Conservation (phyloP, 2,329 filamentous ascomycete genomes). For the Pseudogymnoascus sp. region DNA sequence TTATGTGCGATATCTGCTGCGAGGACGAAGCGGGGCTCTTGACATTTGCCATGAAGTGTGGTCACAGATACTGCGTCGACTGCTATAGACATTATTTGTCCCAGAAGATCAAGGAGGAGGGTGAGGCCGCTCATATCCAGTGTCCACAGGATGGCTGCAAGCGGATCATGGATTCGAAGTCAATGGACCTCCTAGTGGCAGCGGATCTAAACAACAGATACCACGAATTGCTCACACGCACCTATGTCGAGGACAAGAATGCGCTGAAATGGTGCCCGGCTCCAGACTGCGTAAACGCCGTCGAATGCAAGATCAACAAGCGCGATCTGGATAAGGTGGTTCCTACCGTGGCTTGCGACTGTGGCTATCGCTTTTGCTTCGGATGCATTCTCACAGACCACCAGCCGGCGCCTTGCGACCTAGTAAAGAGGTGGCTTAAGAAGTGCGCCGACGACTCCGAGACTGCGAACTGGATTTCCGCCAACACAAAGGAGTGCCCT, state of each 20-base stretch:
- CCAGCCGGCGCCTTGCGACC: conserved; percentile 80
- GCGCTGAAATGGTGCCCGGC: conserved; percentile 96
- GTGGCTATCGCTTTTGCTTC: conserved; percentile 87
- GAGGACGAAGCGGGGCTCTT: conserved; percentile 71
- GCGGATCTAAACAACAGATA: conserved; percentile 57
- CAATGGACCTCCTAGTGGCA: conserved; percentile 68
- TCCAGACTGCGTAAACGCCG: conserved; percentile 89
- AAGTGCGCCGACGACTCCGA: conserved; percentile 98
- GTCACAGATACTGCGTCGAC: conserved; percentile 83
- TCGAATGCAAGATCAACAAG: conserved; percentile 82
- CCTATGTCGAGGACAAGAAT: conserved; percentile 95
- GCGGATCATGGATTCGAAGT: conserved; percentile 83
- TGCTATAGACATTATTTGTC: conserved; percentile 88
- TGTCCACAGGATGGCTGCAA: conserved; percentile 84
- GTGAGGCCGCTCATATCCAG: conserved; percentile 88
- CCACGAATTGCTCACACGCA: conserved; percentile 77
- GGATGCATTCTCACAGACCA: conserved; percentile 86
- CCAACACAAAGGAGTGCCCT: conserved; percentile 96
- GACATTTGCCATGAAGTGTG: conserved; percentile 92
- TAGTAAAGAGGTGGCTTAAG: conserved; percentile 94
- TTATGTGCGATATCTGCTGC: conserved; percentile 92
- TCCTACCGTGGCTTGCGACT: conserved; percentile 79
- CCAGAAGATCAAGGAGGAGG: conserved; percentile 92
- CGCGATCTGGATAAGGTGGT: conserved; percentile 80
- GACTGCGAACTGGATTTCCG: conserved; percentile 98